Conservation (phyloP, 78 protist species). For the Dictyostelium intermedium region DNA sequence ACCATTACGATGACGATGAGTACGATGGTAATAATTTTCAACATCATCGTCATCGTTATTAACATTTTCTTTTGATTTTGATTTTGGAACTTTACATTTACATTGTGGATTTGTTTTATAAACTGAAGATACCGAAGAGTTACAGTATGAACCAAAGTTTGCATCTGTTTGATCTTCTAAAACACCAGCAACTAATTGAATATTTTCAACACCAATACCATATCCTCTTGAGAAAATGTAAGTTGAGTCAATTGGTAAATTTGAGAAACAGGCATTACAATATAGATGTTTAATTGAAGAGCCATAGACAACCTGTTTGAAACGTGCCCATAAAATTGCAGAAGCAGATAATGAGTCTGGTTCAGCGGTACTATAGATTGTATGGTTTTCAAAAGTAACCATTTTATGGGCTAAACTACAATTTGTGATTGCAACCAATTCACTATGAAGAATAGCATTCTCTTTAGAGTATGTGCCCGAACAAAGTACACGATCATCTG, state of each 20-base stretch:
- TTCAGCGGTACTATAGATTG: background rate
- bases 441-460: background rate
- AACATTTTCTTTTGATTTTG: background rate
- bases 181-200: background rate
- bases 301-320: background rate
- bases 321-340: background rate
- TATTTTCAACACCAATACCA: background rate
- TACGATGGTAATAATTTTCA: background rate
- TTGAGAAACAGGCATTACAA: background rate
- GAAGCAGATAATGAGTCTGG: background rate
- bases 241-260: background rate
- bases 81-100: background rate
- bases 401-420: background rate
- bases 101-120: background rate
- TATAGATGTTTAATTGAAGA: background rate
- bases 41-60: background rate
- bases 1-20: background rate
- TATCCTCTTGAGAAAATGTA: background rate
- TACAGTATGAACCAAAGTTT: background rate
- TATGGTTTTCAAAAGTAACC: background rate
- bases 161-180: background rate
- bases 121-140: background rate
- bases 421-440: background rate
- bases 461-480: background rate
- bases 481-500: conserved; percentile 1